These are phyloP conservation scores for Hyaloscypha variabilis DNA, from an alignment of 495 filamentous ascomycete genomes.

Conservation along the genomic window DNA sequence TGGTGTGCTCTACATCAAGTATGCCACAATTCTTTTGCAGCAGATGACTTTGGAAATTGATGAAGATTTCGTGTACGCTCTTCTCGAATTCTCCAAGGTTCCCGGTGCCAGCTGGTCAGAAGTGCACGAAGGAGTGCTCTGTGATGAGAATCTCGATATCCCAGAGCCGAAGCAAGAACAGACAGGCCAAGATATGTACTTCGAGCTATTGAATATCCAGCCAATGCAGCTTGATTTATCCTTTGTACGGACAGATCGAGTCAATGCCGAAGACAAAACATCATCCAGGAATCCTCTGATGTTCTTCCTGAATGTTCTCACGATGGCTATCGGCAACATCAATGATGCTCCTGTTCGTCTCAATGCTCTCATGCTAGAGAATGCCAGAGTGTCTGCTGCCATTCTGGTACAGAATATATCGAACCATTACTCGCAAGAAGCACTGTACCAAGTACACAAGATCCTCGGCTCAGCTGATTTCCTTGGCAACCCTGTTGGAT, in stretches of 20 bases:
- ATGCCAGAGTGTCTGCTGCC: constrained; percentile 86
- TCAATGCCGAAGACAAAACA: constrained; percentile 93
- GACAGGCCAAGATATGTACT: constrained; percentile 90
- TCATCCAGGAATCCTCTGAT: constrained; percentile 90
- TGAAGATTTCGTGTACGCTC: constrained; percentile 95
- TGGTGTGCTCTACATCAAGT: constrained; percentile 97
- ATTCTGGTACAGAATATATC: constrained; percentile 82
- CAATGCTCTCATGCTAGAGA: constrained; percentile 93
- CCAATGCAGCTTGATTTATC: constrained; percentile 98
- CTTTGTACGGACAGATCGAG: constrained; percentile 92
- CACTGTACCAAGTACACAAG: constrained; percentile 92
- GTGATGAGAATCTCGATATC: constrained; percentile 86
- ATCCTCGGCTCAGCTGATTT: constrained; percentile 97
- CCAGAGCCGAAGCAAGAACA: constrained; percentile 88
- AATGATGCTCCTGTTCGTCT: constrained; percentile 94
- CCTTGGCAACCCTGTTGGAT: constrained; percentile 94
- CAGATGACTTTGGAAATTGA: constrained; percentile 98
- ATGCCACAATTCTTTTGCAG: constrained; percentile 89
- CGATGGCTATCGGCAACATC: constrained; percentile 98
- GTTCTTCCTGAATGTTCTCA: constrained; percentile 98
- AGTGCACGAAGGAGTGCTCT: constrained; percentile 75
- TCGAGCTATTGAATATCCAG: constrained; percentile 94
- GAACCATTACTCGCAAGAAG: constrained; percentile 94
- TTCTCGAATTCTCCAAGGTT: constrained; percentile 93
- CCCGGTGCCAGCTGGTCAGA: constrained; percentile 92